A percentile compares a stretch with the other conserved stretches of the same genome.
Evolutionary conservation across 208 protist species (phyloP).

Genomic region (Crithidia expoeki): DNA sequence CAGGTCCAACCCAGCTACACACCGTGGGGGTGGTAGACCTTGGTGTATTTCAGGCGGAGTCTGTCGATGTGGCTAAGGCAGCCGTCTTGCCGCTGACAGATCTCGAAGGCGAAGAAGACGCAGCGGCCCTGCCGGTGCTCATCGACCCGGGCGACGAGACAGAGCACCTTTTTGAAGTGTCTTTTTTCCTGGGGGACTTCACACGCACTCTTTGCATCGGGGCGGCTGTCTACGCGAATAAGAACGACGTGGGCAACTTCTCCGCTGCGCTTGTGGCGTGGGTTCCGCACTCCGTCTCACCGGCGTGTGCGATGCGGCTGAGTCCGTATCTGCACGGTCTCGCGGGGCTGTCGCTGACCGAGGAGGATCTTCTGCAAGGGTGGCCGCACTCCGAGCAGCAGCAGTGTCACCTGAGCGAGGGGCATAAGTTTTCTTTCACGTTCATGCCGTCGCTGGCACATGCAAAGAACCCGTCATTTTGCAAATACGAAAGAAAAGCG

Average conservation of each 20-base stretch:
- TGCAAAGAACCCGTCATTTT: constrained; percentile 14
- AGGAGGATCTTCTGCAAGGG: constrained; percentile 2
- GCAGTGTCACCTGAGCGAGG: constrained; percentile 19
- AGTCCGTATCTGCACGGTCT: background rate
- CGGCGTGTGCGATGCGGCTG: constrained; percentile 26
- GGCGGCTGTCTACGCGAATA: constrained; percentile 22
- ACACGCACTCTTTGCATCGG: constrained; percentile 19
- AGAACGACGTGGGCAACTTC: constrained; percentile 10
- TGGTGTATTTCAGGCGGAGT: constrained; percentile 21
- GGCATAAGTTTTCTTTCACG: constrained; percentile 7
- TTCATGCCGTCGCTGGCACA: constrained; percentile 14
- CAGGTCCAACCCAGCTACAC: constrained; percentile 5
- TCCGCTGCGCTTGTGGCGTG: constrained; percentile 6
- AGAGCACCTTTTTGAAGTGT: constrained; percentile 12
- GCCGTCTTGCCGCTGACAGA: background rate
- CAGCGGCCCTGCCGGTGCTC: background rate
- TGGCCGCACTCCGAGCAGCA: constrained; percentile 10
- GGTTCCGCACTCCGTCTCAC: constrained; percentile 18
- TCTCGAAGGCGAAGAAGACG: constrained; percentile 7
- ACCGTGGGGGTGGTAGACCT: constrained; percentile 21
- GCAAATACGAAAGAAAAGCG: constrained; percentile 11
- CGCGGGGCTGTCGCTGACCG: background rate
- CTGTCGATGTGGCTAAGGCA: background rate
- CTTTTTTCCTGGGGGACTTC: constrained; percentile 29
- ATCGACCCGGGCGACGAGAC: constrained; percentile 23